Evolutionary conservation across 2,329 filamentous ascomycete species (phyloP).

Genomic region (Ceratocystiopsis minuta): DNA sequence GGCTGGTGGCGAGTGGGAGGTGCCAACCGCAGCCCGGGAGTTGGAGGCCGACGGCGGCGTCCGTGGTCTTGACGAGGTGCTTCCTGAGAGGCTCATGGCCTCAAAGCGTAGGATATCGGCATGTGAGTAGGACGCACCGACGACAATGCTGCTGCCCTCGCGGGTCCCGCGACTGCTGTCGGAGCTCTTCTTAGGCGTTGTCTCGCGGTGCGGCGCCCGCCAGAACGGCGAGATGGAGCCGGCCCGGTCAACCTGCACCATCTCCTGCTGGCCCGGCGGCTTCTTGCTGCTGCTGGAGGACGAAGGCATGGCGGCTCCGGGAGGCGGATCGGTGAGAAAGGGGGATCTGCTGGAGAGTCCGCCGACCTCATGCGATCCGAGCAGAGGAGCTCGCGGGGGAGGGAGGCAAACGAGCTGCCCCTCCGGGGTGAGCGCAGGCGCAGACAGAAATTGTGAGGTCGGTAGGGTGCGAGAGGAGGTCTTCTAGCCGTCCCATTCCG

Average conservation of each 20-base stretch:
- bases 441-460: too few relatives aligned
- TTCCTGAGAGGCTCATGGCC: constrained; percentile 38
- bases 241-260: constrained; percentile 62
- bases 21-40: background rate
- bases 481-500: too few relatives aligned
- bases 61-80: constrained; percentile 44
- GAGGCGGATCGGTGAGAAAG: too few relatives aligned
- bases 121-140: constrained; percentile 91
- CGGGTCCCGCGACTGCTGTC: constrained; percentile 11
- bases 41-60: constrained; percentile 50
- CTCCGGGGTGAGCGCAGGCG: too few relatives aligned
- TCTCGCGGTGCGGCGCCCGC: constrained; percentile 40
- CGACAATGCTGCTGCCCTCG: constrained; percentile 49
- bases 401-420: too few relatives aligned
- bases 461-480: too few relatives aligned
- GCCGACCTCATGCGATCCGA: too few relatives aligned
- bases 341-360: too few relatives aligned
- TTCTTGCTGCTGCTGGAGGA: constrained; percentile 52
- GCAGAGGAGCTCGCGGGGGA: too few relatives aligned
- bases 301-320: constrained; percentile 36
- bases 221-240: constrained; percentile 85
- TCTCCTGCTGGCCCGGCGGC: constrained; percentile 55
- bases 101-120: constrained; percentile 85
- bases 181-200: constrained; percentile 32
- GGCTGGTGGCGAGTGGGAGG: constrained; percentile 25